Conservation (phyloP, 148 eudicot genomes). For the Nepenthes gracilis region DNA sequence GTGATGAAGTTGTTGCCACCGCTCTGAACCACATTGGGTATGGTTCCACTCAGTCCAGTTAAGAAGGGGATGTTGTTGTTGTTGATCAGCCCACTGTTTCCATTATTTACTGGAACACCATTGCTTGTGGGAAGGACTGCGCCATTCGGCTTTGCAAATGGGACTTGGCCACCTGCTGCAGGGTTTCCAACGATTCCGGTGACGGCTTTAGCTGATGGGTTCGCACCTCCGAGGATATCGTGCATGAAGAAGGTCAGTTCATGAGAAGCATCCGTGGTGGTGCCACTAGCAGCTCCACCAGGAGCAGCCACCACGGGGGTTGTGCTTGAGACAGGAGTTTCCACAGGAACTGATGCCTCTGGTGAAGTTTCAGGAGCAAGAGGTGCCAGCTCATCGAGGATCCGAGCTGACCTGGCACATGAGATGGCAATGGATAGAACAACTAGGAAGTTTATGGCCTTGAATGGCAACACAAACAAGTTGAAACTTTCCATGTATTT, state of each 20-base stretch:
- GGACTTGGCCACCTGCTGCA: constrained; percentile 70
- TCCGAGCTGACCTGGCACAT: constrained; percentile 29
- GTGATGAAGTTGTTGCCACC: constrained; percentile 29
- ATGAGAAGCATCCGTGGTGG: constrained; percentile 18
- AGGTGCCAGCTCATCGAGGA: constrained; percentile 32
- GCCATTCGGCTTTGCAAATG: constrained; percentile 87
- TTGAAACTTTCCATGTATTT: constrained; percentile 10
- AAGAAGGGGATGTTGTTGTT: constrained; percentile 89
- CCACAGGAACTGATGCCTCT: constrained; percentile 7
- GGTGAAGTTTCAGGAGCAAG: constrained; percentile 14
- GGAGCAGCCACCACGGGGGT: constrained; percentile 1
- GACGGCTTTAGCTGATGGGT: constrained; percentile 81
- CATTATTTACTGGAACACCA: constrained; percentile 49
- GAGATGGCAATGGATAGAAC: constrained; percentile 24
- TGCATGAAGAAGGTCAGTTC: constrained; percentile 74
- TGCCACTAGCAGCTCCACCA: constrained; percentile 2
- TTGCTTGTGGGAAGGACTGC: constrained; percentile 55
- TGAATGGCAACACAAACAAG: constrained; percentile 14
- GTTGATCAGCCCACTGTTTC: constrained; percentile 39
- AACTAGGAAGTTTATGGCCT: constrained; percentile 21
- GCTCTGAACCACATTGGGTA: constrained; percentile 45
- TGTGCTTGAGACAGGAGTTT: constrained; percentile 1
- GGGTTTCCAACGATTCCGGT: constrained; percentile 80
- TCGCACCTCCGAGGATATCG: constrained; percentile 81
- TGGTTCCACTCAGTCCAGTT: constrained; percentile 68